Conservation (phyloP, 1,284 basidiomycete genomes). For the Puccinia hordei region DNA sequence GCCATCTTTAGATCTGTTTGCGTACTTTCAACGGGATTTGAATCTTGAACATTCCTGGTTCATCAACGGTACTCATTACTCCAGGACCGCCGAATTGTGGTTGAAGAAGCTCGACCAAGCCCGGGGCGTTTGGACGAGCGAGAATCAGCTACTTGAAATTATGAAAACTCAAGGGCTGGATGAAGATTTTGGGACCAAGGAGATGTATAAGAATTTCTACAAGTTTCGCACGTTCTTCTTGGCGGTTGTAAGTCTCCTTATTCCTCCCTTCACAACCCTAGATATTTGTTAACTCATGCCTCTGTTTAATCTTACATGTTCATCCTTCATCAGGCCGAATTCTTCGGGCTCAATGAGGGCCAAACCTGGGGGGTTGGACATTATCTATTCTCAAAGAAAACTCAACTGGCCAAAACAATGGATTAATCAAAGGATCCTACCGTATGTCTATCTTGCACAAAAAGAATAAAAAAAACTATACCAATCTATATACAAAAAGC, state of each 20-base stretch:
- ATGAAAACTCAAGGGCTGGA: conserved; percentile 54
- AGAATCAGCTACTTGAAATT: conserved; percentile 65
- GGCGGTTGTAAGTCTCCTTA: conserved; percentile 36
- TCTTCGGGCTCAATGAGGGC: conserved; percentile 70
- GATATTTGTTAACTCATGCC: not conserved
- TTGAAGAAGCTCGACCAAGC: conserved; percentile 68
- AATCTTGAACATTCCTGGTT: conserved; percentile 68
- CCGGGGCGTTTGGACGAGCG: conserved; percentile 64
- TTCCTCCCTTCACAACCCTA: conserved; percentile 52
- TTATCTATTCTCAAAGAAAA: conserved; percentile 62
- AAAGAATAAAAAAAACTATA: not conserved
- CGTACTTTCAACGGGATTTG: conserved; percentile 72
- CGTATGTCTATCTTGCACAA: not conserved
- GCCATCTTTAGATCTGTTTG: conserved; percentile 70
- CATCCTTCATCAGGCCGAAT: conserved; percentile 66
- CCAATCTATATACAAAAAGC: too few relatives aligned
- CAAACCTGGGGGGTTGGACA: conserved; percentile 69
- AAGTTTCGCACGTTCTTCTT: conserved; percentile 57
- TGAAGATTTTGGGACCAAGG: conserved; percentile 11
- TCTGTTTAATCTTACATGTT: conserved; percentile 39
- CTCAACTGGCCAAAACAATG: not conserved
- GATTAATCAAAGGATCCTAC: not conserved
- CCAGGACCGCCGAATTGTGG: conserved; percentile 72
- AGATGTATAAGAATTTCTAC: conserved; percentile 68
- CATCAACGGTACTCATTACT: conserved; percentile 70